Evolutionary conservation across 1,284 basidiomycete genomes (phyloP), one percentile per base, ranked within the genome.

Genomic region (Cryptococcus sp.): DNA sequence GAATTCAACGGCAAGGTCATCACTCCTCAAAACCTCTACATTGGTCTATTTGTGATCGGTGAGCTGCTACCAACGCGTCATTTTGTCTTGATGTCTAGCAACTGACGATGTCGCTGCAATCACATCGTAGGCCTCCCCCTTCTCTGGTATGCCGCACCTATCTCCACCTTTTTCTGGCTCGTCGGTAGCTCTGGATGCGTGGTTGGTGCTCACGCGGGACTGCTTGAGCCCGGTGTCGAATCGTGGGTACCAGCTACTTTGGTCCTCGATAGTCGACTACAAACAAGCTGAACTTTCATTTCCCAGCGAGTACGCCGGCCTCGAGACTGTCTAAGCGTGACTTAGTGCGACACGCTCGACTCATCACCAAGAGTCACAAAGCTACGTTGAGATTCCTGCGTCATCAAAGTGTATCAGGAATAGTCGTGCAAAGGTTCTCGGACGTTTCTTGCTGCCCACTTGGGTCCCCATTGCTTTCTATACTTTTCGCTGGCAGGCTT

Each of bases 11-110:
- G 78, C 47, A 80, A 81, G 59, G 69, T 75, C 51, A 78, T 83
- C 61, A 81, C 82, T 20, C 82, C 81, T 39, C 78, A 78, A 60
- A 76, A 75, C 58, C 71, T 93, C 54, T 95, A 94, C 81, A 88
- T 84, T 44, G 85, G 67, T 47, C 74, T 80, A 25, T 78, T 78
- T 64, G 66, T 78, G 53, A 74, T 79, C 53, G 78, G 77, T 73
- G 59, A 46, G 72, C 59, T 11, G 19, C 27, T 10, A 17, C 16
- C n/a, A 39, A 6, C n/a, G 39, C 27, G 49, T 13, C 47, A 49
- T 27, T 10, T 54, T 3, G 45, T 59, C 25, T 57, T 42, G 31
- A 41, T 23, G 15, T 56, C 53, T 13, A 47, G 47, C 8, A 52
- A 46, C 38, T 47, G 54, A 50, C 56, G 35, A 51, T 57, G 47